Conservation (phyloP, 2,329 filamentous ascomycete species). For the Teratosphaeria destructans region DNA sequence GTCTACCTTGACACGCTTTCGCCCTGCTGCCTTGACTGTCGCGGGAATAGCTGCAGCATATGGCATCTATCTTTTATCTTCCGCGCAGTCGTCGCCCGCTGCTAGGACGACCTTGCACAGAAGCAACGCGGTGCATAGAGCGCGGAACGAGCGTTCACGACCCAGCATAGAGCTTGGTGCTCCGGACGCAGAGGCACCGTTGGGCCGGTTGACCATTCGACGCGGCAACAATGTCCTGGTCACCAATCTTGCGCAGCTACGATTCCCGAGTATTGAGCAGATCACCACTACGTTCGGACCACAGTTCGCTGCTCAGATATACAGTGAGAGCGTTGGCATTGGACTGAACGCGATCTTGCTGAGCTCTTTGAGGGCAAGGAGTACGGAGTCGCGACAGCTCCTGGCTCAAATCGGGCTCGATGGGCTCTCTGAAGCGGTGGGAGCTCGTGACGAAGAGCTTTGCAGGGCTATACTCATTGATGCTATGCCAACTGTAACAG, state of each 20-base stretch:
- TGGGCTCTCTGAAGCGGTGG: background rate
- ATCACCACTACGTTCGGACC: background rate
- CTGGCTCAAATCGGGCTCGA: background rate
- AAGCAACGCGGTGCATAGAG: constrained; percentile 56
- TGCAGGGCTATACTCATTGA: background rate
- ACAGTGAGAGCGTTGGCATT: background rate
- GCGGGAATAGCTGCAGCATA: constrained; percentile 48
- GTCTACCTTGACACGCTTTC: background rate
- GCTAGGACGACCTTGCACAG: constrained; percentile 40
- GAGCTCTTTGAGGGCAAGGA: background rate
- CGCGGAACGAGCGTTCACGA: constrained; percentile 3
- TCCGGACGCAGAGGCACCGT: background rate
- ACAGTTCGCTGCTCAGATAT: background rate
- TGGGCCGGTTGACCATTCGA: background rate
- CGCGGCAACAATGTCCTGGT: background rate
- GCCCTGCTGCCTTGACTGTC: constrained; percentile 44
- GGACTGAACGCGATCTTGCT: background rate
- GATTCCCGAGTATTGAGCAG: background rate
- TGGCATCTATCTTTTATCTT: constrained; percentile 49
- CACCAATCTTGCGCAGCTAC: background rate
- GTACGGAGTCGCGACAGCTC: background rate
- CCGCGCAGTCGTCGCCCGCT: constrained; percentile 23
- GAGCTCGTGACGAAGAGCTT: background rate
- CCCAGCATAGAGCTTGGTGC: background rate
- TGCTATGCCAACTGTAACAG: background rate